Evolutionary conservation across 73 alveolate genomes (phyloP), one percentile per base, ranked within the genome.

Genomic region (Paramecium primaurelia): DNA sequence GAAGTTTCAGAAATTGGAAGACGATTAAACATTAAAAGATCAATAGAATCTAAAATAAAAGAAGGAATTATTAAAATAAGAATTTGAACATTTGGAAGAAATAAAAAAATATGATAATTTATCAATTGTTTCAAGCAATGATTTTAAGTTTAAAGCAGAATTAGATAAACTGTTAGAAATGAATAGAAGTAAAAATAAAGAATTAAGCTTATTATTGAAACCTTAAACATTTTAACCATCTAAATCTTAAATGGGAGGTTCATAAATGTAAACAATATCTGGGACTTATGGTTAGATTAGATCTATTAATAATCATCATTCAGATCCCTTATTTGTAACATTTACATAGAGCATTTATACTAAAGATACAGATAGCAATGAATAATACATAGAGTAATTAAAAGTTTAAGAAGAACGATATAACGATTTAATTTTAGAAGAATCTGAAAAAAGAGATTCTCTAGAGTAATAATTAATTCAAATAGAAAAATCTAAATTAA

Each of bases 1-100:
- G 51, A 80, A 47, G 75, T 80, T 80, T 49, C 71, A 28, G 44
- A 80, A 47, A 49, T 18, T 80, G 58, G 91, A 80, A 7, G 91
- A 80, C 16, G 91, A 80, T 25, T 80, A 80, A 64, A 47, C 87
- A 37, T 22, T 34, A 32, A 73, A 37, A 18, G 87, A 73, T 14
- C 20, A 73, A 38, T 37, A 49, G 45, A 80, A 42, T 47, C 45
- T 80, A 6, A 80, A 80, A 49, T 80, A 80, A 49, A 80, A 80
- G 26, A 80, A 80, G 30, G 91, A 80, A 47, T 26, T 80, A 28
- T 26, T 80, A 22, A 80, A 80, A 80, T 80, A 80, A 49, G 91
- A 80, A 80, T 80, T 80, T 49, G 91, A 80, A 80, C 91, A 80
- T 80, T 80, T 26, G 30, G 91, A 80, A 25, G 91, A 80, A 47